Conservation (phyloP, 1,284 basidiomycete species). For the Cryptococcus amylolentus region DNA sequence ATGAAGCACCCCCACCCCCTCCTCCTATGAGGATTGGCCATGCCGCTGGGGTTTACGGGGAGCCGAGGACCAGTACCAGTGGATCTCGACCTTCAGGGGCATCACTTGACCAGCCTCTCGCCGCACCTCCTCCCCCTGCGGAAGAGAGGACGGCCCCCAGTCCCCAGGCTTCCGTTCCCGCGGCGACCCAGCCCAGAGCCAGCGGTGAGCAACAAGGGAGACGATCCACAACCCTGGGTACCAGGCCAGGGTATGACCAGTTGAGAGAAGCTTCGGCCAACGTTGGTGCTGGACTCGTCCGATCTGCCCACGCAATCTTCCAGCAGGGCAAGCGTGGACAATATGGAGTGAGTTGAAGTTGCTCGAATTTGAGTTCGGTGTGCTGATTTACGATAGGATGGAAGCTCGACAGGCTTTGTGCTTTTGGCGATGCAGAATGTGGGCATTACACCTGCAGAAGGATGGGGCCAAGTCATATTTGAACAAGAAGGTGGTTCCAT, state of each 20-base stretch:
- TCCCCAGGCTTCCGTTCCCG: background rate
- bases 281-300: slow-evolving; percentile 69
- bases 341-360: slow-evolving; percentile 55
- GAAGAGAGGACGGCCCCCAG: background rate
- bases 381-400: slow-evolving; percentile 54
- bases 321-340: slow-evolving; percentile 71
- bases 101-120: slow-evolving; percentile 9
- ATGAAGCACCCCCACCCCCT: slow-evolving; percentile 57
- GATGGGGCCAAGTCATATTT: slow-evolving; percentile 71
- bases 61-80: slow-evolving; percentile 4
- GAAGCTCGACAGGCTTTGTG: slow-evolving; percentile 74
- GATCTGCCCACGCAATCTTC: slow-evolving; percentile 63
- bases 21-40: slow-evolving; percentile 1
- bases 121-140: background rate
- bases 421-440: slow-evolving; percentile 56
- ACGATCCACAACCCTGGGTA: background rate
- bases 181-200: slow-evolving; percentile 2
- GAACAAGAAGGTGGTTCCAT: slow-evolving; percentile 65
- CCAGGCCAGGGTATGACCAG: slow-evolving; percentile 53
- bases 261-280: slow-evolving; percentile 66
- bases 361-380: background rate
- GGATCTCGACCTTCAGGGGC: slow-evolving; percentile 4
- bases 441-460: slow-evolving; percentile 31
- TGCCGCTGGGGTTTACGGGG: background rate
- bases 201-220: no score